Conservation (phyloP, 495 filamentous ascomycete species). For the Aspergillus haitiensis region DNA sequence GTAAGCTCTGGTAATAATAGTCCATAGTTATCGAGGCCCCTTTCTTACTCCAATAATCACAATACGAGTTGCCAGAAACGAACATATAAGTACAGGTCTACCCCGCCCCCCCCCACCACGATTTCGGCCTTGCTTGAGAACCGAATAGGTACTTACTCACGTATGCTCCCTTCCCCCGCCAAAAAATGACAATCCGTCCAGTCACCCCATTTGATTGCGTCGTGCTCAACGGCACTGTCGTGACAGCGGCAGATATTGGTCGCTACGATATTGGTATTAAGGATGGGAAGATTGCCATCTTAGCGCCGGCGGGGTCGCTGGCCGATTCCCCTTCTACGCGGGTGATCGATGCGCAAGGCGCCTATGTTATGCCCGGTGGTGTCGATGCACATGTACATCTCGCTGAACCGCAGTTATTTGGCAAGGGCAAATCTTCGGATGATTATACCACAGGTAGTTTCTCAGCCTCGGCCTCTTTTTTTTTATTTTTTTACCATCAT, state of each 20-base stretch:
- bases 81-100: no score
- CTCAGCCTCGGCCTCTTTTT: background rate
- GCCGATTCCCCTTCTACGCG: slow-evolving; percentile 24
- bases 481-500: background rate
- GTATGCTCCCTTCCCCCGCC: no score
- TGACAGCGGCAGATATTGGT: slow-evolving; percentile 17
- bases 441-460: slow-evolving; percentile 15
- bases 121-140: no score
- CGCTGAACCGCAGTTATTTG: slow-evolving; percentile 25
- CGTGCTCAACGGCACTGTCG: slow-evolving; percentile 21
- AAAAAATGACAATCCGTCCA: slow-evolving; percentile 1
- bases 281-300: slow-evolving; percentile 51
- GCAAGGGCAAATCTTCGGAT: slow-evolving; percentile 16
- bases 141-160: no score
- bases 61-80: no score
- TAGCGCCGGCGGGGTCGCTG: slow-evolving; percentile 32
- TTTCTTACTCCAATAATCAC: no score
- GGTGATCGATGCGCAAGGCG: slow-evolving; percentile 33
- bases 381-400: slow-evolving; percentile 46
- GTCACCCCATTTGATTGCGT: slow-evolving; percentile 10
- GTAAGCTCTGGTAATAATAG: no score
- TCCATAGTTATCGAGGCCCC: no score
- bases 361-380: slow-evolving; percentile 40
- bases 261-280: slow-evolving; percentile 49
- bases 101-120: no score